Evolutionary conservation across 805 yeast species (phyloP), one percentile per base, ranked within the genome.

Genomic region (Lipomyces anomalus): DNA sequence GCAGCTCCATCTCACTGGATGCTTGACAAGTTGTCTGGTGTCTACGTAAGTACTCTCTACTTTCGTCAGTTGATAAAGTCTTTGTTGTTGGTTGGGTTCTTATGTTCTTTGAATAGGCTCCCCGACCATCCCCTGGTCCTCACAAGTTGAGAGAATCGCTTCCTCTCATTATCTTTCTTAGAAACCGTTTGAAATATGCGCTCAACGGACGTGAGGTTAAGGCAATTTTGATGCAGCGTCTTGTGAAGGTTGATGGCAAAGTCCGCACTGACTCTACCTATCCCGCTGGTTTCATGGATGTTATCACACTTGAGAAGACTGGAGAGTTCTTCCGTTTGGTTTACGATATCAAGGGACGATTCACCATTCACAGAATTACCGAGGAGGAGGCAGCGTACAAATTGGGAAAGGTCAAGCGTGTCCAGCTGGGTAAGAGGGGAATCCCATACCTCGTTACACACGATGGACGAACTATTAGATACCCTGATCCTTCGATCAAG

Each of bases 1-100:
- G 96, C 97, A 74, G 98, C 98, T 74, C 99, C 99, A 81, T 84
- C 89, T 80, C 98, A 92, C 84, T 92, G 98, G 98, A 85, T 92
- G 94, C 86, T 92, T 80, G 98, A 94, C 94, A 92, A 92, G 79
- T 80, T 92, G 78, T 85, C 97, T 70, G 99, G 99, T 73, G 79
- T 86, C 69, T 92, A 92, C 74, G 55, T 50, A 38, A 40, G 55
- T 50, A 6, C 9, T 13, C 20, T 39, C 11, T 3, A n/a, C 34
- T 21, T n/a, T 13, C 11, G n/a, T 11, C 11, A n/a, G 13, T 28
- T 11, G 32, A 28, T 11, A 28, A n/a, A 28, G n/a, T 28, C n/a
- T 11, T 28, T 28, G 32, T 11, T 28, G 32, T 11, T n/a, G 32
- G 13, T 16, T 11, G 26, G 11, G 16, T 17, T n/a, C 13, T 16